Base-by-base conservation (phyloP, 192 early-diverging fungal species). In the Coemansia sp. region DNA sequence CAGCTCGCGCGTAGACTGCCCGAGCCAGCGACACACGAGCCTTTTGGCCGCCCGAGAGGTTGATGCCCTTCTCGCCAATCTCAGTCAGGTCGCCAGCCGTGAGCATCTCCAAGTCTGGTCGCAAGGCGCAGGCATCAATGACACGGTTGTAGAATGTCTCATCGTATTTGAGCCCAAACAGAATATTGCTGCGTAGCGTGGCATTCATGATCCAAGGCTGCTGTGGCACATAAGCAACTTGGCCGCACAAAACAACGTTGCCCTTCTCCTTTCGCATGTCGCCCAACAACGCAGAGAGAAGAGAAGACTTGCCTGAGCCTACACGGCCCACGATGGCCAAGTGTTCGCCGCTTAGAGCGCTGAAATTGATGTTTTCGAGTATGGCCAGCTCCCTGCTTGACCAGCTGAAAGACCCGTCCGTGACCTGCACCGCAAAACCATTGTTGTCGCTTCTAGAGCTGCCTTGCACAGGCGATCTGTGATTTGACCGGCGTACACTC, bases 161-260 rank as follows among this genome's bases (percentile, higher is more conserved):
- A 24, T 94, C 91, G 70, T 77, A 95, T 7, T 9, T 82, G 87
- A 51, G 86, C 83, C 94, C 95, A 86, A 96, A 95, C 12, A 92
- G 59, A 78, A 97, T 91, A 76, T 97, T 97, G 63, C 96, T 93
- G 40, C 93, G 85, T 15, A 97, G 60, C 24, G 91, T 93, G 40
- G 88, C 89, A 74, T 97, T 97, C 89, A 94, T 92, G 42, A 97
- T 92, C 95, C 95, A 96, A 3, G 96, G 87, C 66, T 85, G 75
- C 65, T 89, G 81, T 11, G 76, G 68, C 4, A 86, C 78, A 33
- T 86, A 89, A 20, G 87, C 85, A 60, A 87, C 68, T 10, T 77
- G 71, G 0, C 93, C 93, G 40, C 88, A 82, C 16, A 96, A 66
- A 38, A 69, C 76, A 8, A 93, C 93, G 6, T 87, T 77, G 12